A percentile compares a stretch with the other conserved stretches of the same genome.
Conservation (phyloP, 2,329 filamentous ascomycete genomes). For the Graphilbum ipis-grandicollis region DNA sequence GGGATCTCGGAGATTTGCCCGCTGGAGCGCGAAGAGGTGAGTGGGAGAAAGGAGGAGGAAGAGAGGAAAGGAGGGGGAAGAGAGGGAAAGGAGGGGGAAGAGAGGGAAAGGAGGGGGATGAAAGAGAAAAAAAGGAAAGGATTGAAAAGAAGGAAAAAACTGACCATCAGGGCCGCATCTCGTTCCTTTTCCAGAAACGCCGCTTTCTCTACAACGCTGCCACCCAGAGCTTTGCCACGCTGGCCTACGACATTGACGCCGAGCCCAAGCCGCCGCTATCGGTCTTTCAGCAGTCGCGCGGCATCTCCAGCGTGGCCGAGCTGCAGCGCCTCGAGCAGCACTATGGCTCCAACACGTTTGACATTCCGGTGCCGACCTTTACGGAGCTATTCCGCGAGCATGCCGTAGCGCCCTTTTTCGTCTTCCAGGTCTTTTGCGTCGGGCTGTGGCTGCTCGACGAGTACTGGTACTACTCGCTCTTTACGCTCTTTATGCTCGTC, state of each 20-base stretch:
- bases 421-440: constrained; percentile 98
- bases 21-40: constrained; percentile 55
- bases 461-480: constrained; percentile 99
- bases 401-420: constrained; percentile 95
- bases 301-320: constrained; percentile 57
- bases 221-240: constrained; percentile 58
- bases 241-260: constrained; percentile 68
- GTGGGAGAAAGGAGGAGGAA: no score
- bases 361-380: constrained; percentile 93
- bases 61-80: no score
- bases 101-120: no score
- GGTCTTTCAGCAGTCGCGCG: constrained; percentile 63
- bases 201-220: constrained; percentile 72
- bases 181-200: constrained; percentile 95
- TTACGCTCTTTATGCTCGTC: constrained; percentile 97
- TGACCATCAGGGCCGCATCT: constrained; percentile 59
- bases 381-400: constrained; percentile 95
- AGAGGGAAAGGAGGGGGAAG: no score
- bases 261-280: constrained; percentile 68
- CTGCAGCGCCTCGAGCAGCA: constrained; percentile 70
- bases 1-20: constrained; percentile 77
- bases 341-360: constrained; percentile 91
- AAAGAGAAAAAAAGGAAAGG: no score
- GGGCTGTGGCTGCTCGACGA: constrained; percentile 97
- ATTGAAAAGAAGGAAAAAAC: no score